phyloP scores from a whole-genome alignment of 176 grass and related monocot genomes.

The maize (Zea mays) region Zm-B73-REFERENCE-NAM-5.0 NC_050103.1:80869001-80869500 shows the following conservation, averaged over 20 bases:
- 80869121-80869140: neutral
- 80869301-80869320: constrained; percentile 98
- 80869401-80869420: constrained; percentile 14
- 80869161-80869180: neutral
- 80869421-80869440: constrained; percentile 12
- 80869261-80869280: constrained; percentile 83
- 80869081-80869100: constrained; percentile 99
- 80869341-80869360: constrained; percentile 98
- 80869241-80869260: constrained; percentile 4
- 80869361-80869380: constrained; percentile 99
- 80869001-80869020: constrained; percentile 98
- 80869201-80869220: neutral
- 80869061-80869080: constrained; percentile 96
- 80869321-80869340: constrained; percentile 97
- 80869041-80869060: constrained; percentile 98
- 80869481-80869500: neutral
- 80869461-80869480: constrained; percentile 7
- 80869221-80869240: constrained; percentile 9
- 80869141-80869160: neutral
- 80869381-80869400: constrained; percentile 31
- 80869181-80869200: neutral
- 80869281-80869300: constrained; percentile 99
- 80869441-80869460: neutral
- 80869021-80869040: constrained; percentile 91
- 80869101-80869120: constrained; percentile 98